A percentile compares a stretch with the other conserved stretches of the same genome.
Evolutionary conservation across 2,329 filamentous ascomycete species (phyloP).

Genomic region (Exophiala alcalophila): DNA sequence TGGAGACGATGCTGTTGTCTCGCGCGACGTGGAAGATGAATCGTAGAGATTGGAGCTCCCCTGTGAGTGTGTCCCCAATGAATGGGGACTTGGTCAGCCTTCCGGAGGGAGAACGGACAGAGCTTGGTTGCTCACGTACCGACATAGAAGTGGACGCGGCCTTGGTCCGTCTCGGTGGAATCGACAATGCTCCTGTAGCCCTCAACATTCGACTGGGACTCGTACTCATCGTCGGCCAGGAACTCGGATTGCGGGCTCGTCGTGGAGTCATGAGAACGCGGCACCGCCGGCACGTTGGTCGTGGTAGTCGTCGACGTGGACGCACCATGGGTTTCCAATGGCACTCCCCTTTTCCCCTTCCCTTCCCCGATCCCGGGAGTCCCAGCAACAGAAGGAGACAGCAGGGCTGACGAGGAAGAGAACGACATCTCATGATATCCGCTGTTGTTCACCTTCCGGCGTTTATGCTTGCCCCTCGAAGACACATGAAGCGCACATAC

Average conservation of each 20-base stretch:
- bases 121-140: constrained; percentile 3
- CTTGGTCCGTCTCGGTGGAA: background rate
- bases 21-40: constrained; percentile 14
- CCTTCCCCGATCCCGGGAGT: too few species aligned
- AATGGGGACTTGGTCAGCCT: background rate
- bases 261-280: too few species aligned
- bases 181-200: constrained; percentile 11
- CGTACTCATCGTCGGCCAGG: constrained; percentile 6
- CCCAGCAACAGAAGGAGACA: too few species aligned
- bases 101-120: background rate
- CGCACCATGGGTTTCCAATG: too few species aligned
- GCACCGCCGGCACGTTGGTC: too few species aligned
- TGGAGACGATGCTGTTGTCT: constrained; percentile 12
- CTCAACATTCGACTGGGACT: constrained; percentile 7
- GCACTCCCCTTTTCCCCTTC: too few species aligned
- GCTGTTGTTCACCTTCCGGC: constrained; percentile 4
- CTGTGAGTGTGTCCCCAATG: background rate
- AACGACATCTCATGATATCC: background rate
- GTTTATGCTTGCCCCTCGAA: constrained; percentile 14
- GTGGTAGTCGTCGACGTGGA: too few species aligned
- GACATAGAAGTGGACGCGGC: constrained; percentile 6
- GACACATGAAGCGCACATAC: constrained; percentile 27
- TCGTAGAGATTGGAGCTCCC: constrained; percentile 13
- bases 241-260: background rate
- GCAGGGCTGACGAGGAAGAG: too few species aligned